Evolutionary conservation across 148 eudicot species (phyloP), one percentile per base, ranked within the genome.

Genomic region (Hydrangea macrophylla): DNA sequence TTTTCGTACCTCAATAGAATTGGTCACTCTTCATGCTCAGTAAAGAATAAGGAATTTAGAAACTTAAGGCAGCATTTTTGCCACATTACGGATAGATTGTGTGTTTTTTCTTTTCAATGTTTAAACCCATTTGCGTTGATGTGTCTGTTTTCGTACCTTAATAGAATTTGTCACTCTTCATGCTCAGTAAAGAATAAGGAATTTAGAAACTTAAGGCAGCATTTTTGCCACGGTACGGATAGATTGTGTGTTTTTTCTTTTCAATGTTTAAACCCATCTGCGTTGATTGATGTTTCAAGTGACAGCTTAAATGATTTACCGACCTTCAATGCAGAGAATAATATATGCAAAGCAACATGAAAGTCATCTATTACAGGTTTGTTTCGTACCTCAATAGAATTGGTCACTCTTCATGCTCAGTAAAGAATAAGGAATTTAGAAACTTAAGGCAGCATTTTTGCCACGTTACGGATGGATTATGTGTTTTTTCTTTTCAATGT

Each of bases 321-420:
- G 12, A 76, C 87, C 51, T 84, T 90, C 80, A 93, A 88, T 76
- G 88, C 78, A 56, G 98, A 93, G 80, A 84, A 90, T n/a, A n/a
- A n/a, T n/a, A n/a, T 74, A 75, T 90, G 86, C 90, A 76, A 78
- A 90, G 62, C 68, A 93, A 93, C 72, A 78, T 79, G 72, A 93
- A 90, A 78, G 62, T 85, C 65, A 79, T 93, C 42, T 70, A 71
- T 78, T 90, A 90, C 87, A 84, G 98, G 98, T 93, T 76, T 55
- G 67, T 27, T 59, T 53, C 42, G 3, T 39, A 53, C 51, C 65
- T 76, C 23, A 0, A 57, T 67, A 27, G 51, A 36, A 18, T 77
- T 33, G n/a, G n/a, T 66, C 4, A 45, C 40, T 37, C 22, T 33
- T 37, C 33, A 20, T 22, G n/a, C 27, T 20, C 15, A n/a, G 9